phyloP scores from a whole-genome alignment of 139 green algal species.

The Auxenochlorella pyrenoidosa region DNA sequence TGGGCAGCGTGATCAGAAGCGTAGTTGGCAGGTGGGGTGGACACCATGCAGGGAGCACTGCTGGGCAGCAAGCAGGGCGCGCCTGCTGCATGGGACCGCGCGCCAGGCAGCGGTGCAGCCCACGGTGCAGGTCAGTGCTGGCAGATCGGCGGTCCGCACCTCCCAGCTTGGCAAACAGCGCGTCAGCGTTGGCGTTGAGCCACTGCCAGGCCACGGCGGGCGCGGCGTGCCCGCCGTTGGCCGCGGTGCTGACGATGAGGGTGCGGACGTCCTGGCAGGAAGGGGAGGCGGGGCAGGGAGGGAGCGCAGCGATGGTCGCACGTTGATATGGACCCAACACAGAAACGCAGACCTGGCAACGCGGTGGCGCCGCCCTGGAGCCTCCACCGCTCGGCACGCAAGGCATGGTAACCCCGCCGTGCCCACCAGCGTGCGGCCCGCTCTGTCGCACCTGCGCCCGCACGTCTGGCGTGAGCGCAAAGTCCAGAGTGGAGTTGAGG shows the following conservation, averaged over 20 bases:
- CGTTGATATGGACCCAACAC: no score
- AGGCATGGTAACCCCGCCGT: no score
- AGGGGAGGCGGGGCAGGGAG: no score
- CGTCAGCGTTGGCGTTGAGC: slow-evolving; percentile 1
- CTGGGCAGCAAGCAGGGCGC: not conserved
- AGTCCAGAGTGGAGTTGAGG: slow-evolving; percentile 30
- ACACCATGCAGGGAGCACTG: no score
- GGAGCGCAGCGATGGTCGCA: no score
- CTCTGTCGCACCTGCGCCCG: slow-evolving; percentile 35
- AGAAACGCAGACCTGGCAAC: no score
- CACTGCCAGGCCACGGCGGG: not conserved
- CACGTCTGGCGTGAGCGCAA: slow-evolving; percentile 37
- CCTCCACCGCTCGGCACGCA: no score
- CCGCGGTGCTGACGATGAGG: slow-evolving; percentile 29
- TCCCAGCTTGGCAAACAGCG: slow-evolving; percentile 15
- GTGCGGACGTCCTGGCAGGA: slow-evolving; percentile 1
- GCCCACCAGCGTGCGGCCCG: no score
- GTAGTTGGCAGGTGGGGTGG: no score
- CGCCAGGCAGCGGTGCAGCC: not conserved
- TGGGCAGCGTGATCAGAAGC: no score
- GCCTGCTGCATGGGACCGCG: not conserved
- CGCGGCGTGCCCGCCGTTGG: not conserved
- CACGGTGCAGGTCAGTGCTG: no score
- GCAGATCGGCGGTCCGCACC: not conserved
- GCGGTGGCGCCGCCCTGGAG: no score